Evolutionary conservation across 139 green algal genomes (phyloP).

Genomic region (Choricystis sp.): DNA sequence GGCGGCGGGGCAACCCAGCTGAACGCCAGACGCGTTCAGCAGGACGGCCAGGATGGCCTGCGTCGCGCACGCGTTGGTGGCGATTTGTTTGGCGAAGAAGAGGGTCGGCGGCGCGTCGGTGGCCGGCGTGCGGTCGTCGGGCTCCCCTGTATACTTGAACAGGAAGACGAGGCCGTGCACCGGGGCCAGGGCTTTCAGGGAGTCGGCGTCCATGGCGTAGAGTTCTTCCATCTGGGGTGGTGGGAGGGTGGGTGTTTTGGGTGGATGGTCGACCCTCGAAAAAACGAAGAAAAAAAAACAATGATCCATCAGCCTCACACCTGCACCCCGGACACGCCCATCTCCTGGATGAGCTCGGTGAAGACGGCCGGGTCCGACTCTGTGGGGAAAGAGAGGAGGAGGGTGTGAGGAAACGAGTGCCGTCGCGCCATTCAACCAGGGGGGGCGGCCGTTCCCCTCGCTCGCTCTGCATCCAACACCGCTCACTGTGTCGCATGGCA

Average conservation of each 20-base stretch:
- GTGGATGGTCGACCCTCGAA: background rate
- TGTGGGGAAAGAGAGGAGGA: no score
- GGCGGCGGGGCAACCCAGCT: slow-evolving; percentile 49
- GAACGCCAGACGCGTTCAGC: slow-evolving; percentile 51
- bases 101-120: background rate
- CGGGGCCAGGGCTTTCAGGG: slow-evolving; percentile 41
- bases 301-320: slow-evolving; percentile 14
- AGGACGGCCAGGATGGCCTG: slow-evolving; percentile 91
- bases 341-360: slow-evolving; percentile 75
- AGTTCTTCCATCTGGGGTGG: slow-evolving; percentile 70
- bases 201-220: slow-evolving; percentile 58
- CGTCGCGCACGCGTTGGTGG: slow-evolving; percentile 91
- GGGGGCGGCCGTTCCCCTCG: no score
- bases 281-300: slow-evolving; percentile 1
- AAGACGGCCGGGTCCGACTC: slow-evolving; percentile 81
- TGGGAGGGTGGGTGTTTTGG: background rate
- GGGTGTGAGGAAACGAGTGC: no score
- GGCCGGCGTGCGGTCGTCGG: background rate
- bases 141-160: slow-evolving; percentile 81
- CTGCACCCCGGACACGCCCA: slow-evolving; percentile 77
- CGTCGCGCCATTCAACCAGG: no score
- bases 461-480: no score
- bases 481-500: no score
- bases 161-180: slow-evolving; percentile 96
- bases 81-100: slow-evolving; percentile 35